Evolutionary conservation across 2,329 filamentous ascomycete genomes (phyloP).

Genomic region (Myriangium duriaei): DNA sequence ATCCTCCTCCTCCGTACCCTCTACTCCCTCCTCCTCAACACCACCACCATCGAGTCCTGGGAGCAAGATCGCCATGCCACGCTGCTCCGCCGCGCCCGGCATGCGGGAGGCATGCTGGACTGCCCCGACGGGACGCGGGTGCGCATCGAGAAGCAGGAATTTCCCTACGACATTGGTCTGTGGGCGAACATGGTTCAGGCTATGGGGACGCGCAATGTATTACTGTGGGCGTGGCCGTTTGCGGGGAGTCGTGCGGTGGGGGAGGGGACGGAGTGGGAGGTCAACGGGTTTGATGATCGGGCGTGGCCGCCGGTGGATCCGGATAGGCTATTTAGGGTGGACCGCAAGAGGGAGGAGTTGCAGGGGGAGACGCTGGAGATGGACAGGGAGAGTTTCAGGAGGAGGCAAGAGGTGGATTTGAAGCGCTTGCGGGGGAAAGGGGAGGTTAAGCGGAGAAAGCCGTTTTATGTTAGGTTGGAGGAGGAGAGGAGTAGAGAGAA

Average conservation of each 20-base stretch:
- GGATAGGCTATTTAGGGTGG: slow-evolving; percentile 29
- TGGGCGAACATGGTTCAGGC: slow-evolving; percentile 61
- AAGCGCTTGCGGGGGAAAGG: slow-evolving; percentile 24
- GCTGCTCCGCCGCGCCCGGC: slow-evolving; percentile 31
- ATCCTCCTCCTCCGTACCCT: slow-evolving; percentile 54
- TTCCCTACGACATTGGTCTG: slow-evolving; percentile 69
- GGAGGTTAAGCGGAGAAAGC: slow-evolving; percentile 25
- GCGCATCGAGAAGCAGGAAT: slow-evolving; percentile 54
- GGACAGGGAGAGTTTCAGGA: slow-evolving; percentile 41
- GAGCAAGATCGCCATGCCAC: slow-evolving; percentile 40
- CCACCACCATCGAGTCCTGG: slow-evolving; percentile 73
- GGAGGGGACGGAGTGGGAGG: slow-evolving; percentile 50
- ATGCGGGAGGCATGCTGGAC: slow-evolving; percentile 43
- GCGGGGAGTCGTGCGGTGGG: slow-evolving; percentile 36
- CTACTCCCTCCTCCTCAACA: slow-evolving; percentile 53
- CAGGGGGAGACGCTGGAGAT: slow-evolving; percentile 27
- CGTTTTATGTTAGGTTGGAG: slow-evolving; percentile 30
- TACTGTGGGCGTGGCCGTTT: slow-evolving; percentile 60
- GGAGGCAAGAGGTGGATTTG: slow-evolving; percentile 41
- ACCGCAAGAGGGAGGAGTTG: slow-evolving; percentile 14
- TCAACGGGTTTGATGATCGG: slow-evolving; percentile 60
- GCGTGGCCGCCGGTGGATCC: slow-evolving; percentile 41
- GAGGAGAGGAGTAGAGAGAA: too few relatives aligned
- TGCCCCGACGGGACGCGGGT: slow-evolving; percentile 44
- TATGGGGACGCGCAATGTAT: slow-evolving; percentile 56